Base-by-base conservation (phyloP, 2,329 filamentous ascomycete species). In the Botrytis pseudocinerea region DNA sequence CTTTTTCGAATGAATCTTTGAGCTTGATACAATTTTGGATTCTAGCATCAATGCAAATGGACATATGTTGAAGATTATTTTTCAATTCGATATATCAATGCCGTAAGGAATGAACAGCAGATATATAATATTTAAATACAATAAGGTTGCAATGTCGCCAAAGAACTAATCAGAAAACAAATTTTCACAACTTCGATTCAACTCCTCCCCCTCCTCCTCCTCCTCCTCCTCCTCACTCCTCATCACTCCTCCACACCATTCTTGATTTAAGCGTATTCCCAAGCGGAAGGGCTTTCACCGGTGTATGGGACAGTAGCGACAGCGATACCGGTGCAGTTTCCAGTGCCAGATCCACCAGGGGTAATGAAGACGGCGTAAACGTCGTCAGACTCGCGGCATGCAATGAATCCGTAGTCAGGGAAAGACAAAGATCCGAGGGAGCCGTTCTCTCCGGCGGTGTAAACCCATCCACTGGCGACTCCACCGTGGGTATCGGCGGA, bases 61-160 rank as follows among this genome's bases (percentile, higher is more conserved):
- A 51, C 12, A n/a, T 51, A 14, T 25, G 16, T 54, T 3, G 14
- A 54, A 54, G 16, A 16, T 18, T 18, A n/a, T 0, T 18, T 28
- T n/a, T 54, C n/a, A 28, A 7, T 54, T 54, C 16, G 32, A 44
- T 42, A 18, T 44, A 28, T 25, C 25, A 79, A 85, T 73, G 86
- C 85, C 14, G 20, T 32, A 57, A 68, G 65, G 48, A 68, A 57
- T 57, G 48, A 42, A 32, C 38, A 38, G 35, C 65, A 57, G 40
- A 16, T 18, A 57, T 22, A 8, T 40, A 16, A 20, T 54, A 20
- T 54, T 57, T 68, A 57, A 28, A 68, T 28, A 65, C 32, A 35
- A 68, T 51, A 40, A 28, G n/a, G 48, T 68, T 25, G 28, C 48
- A 32, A 42, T 57, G 35, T 57, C 65, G 65, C 65, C 38, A 57